Evolutionary conservation across 2,329 filamentous ascomycete genomes (phyloP).

Genomic region (Byssothecium circinans): DNA sequence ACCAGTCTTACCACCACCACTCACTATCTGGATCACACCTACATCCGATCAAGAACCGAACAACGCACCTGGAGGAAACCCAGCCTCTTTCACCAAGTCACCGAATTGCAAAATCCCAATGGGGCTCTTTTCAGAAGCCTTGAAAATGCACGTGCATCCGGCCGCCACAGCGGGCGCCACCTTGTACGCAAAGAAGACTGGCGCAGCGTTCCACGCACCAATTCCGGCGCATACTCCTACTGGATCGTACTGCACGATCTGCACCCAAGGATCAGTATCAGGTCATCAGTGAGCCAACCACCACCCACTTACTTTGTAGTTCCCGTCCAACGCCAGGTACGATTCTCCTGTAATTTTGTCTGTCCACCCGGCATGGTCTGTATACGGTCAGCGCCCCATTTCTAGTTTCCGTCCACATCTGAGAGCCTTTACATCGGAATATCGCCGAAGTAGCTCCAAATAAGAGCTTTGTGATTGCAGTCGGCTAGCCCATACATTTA

Average conservation of each 20-base stretch:
- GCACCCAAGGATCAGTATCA: neutral
- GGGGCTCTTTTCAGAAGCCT: constrained; percentile 33
- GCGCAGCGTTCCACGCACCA: constrained; percentile 29
- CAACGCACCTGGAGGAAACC: constrained; percentile 41
- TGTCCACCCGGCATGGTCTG: constrained; percentile 23
- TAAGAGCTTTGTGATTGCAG: constrained; percentile 1
- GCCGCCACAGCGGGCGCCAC: constrained; percentile 29
- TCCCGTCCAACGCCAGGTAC: constrained; percentile 21
- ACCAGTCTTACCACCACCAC: constrained; percentile 32
- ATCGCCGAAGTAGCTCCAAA: neutral
- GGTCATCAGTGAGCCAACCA: neutral
- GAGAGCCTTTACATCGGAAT: constrained; percentile 6
- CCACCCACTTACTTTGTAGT: constrained; percentile 16
- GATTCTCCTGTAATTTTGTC: constrained; percentile 22
- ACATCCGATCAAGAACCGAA: neutral
- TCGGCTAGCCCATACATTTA: constrained; percentile 20
- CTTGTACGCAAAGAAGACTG: constrained; percentile 27
- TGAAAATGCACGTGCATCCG: constrained; percentile 36
- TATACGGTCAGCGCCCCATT: neutral
- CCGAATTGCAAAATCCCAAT: constrained; percentile 28
- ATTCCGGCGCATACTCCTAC: constrained; percentile 34
- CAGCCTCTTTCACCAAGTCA: constrained; percentile 37
- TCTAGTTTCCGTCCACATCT: neutral
- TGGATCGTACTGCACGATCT: constrained; percentile 33
- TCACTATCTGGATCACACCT: constrained; percentile 44